These are phyloP conservation scores for Hymenochaete sp. DNA, from an alignment of 1,284 basidiomycete genomes.

Conservation along the genomic window DNA sequence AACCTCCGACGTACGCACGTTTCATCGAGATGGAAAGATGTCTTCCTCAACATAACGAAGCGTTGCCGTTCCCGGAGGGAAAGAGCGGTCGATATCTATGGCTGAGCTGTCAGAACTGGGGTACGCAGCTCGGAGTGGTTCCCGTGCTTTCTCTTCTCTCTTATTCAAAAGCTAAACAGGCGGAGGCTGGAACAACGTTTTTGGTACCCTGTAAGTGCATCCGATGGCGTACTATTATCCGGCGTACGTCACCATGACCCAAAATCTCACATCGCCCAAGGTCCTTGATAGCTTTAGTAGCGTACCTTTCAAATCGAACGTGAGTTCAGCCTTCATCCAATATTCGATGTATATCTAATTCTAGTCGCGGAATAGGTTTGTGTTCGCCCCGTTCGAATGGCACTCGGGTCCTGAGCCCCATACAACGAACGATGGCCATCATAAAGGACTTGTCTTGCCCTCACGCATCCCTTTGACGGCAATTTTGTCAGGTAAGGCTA, in stretches of 20 bases:
- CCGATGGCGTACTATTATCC: conserved; percentile 29
- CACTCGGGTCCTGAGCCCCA: conserved; percentile 25
- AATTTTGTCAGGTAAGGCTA: conserved; percentile 29
- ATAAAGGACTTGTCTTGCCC: too few species aligned
- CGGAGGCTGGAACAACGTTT: conserved; percentile 50
- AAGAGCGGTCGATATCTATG: conserved; percentile 12
- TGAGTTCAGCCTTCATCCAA: too few species aligned
- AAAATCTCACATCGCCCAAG: too few species aligned
- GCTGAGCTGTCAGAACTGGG: conserved; percentile 9
- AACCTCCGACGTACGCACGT: conserved; percentile 9
- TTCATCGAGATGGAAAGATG: background rate
- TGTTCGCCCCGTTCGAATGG: conserved; percentile 38
- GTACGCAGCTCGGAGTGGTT: background rate
- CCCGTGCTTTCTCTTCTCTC: background rate
- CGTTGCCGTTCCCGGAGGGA: conserved; percentile 16
- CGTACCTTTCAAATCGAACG: too few species aligned
- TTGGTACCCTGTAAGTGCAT: conserved; percentile 40
- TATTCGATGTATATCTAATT: too few species aligned
- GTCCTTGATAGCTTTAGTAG: too few species aligned
- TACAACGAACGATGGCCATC: conserved; percentile 31
- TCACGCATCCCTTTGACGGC: conserved; percentile 36
- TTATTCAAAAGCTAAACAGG: conserved; percentile 23
- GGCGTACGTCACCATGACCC: too few species aligned
- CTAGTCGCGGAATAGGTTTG: conserved; percentile 25
- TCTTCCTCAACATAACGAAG: conserved; percentile 14